Evolutionary conservation across 2,329 filamentous ascomycete genomes (phyloP).

Genomic region (Aspergillus latus): DNA sequence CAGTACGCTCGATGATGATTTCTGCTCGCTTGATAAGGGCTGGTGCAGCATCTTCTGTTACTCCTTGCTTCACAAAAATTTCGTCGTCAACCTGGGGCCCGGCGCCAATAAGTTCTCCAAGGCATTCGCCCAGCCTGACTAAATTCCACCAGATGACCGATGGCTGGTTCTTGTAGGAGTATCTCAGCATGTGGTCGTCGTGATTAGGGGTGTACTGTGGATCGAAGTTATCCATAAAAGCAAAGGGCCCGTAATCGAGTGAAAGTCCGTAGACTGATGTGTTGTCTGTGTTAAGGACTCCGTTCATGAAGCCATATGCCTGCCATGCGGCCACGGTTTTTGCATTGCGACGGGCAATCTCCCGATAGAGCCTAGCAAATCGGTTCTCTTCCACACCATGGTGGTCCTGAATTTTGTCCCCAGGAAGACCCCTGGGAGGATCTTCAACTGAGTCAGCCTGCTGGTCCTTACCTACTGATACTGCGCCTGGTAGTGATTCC

Average conservation of each 20-base stretch:
- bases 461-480: conserved; percentile 46
- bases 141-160: conserved; percentile 99
- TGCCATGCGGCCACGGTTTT: conserved; percentile 90
- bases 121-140: conserved; percentile 80
- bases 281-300: conserved; percentile 96
- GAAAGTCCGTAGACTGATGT: conserved; percentile 86
- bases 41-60: conserved; percentile 66
- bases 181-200: conserved; percentile 83
- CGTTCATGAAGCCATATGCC: conserved; percentile 98
- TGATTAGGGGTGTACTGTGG: conserved; percentile 95
- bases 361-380: conserved; percentile 82
- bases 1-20: conserved; percentile 73
- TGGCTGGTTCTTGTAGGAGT: conserved; percentile 91
- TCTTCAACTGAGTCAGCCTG: conserved; percentile 39
- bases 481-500: conserved; percentile 70
- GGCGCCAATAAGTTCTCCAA: conserved; percentile 84
- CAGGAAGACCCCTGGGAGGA: conserved; percentile 55
- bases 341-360: conserved; percentile 82
- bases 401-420: conserved; percentile 65
- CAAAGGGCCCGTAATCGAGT: conserved; percentile 94
- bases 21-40: conserved; percentile 78
- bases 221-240: conserved; percentile 97
- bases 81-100: conserved; percentile 70
- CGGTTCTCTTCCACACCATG: conserved; percentile 74
- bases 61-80: conserved; percentile 70